Percentiles rank a stretch among this genome's conserved stretches.
Evolutionary conservation across 306 rosid species (phyloP).

Genomic region (Castanea sativa): DNA sequence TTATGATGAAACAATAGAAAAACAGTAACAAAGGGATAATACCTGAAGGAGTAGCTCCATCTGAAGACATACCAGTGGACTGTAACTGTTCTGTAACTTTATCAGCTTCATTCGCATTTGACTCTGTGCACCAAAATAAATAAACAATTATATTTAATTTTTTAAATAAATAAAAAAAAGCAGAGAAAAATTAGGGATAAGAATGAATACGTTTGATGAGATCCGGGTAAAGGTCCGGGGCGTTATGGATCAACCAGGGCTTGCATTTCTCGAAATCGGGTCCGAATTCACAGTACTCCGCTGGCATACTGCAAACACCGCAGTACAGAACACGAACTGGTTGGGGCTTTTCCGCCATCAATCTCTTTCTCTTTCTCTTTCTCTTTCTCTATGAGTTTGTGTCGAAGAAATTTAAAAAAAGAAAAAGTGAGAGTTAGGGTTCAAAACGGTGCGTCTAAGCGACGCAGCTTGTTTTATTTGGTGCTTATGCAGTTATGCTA

Average conservation of each 20-base stretch:
- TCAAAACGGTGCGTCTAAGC: slow-evolving; percentile 41
- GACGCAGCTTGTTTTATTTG: slow-evolving; percentile 3
- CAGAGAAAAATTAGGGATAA: neutral
- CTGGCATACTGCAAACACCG: slow-evolving; percentile 66
- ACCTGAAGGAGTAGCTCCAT: slow-evolving; percentile 92
- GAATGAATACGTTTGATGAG: slow-evolving; percentile 57
- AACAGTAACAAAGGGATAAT: neutral
- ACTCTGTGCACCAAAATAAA: slow-evolving; percentile 41
- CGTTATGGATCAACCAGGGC: slow-evolving; percentile 97
- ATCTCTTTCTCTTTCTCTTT: neutral
- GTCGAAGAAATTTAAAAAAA: too few relatives aligned
- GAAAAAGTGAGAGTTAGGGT: neutral
- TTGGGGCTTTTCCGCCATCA: slow-evolving; percentile 93
- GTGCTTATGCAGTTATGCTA: neutral
- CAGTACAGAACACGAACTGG: slow-evolving; percentile 80
- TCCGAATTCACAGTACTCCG: slow-evolving; percentile 95
- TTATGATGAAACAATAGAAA: neutral
- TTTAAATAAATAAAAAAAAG: too few relatives aligned
- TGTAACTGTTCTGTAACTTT: slow-evolving; percentile 72
- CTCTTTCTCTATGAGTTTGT: neutral
- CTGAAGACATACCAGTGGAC: slow-evolving; percentile 55
- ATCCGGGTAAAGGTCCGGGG: slow-evolving; percentile 78
- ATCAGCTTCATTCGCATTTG: slow-evolving; percentile 60
- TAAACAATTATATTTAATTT: neutral
- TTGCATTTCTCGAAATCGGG: slow-evolving; percentile 95